Evolutionary conservation across 345 rosid genomes (phyloP).

Genomic region (Dipteronia dyeriana): DNA sequence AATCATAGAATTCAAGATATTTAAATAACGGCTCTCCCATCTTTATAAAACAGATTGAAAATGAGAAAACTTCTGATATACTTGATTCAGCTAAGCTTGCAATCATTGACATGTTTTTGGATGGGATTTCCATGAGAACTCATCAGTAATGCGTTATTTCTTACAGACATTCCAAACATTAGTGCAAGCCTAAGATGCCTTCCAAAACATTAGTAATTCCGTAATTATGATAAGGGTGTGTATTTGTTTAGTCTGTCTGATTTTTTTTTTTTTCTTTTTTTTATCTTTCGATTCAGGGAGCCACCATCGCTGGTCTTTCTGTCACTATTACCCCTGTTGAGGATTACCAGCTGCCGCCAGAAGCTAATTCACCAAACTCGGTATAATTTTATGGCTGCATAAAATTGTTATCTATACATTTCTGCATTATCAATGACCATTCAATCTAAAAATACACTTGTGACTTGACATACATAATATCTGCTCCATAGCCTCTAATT

Average conservation of each 20-base stretch:
- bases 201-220: background rate
- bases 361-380: constrained; percentile 24
- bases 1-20: background rate
- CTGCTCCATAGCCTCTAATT: background rate
- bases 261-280: too few species aligned
- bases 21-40: background rate
- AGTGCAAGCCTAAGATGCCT: background rate
- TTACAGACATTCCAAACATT: background rate
- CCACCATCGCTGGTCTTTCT: constrained; percentile 36
- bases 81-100: background rate
- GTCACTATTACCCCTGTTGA: constrained; percentile 38
- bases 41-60: background rate
- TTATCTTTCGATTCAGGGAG: constrained; percentile 29
- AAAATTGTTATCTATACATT: background rate
- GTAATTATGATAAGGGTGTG: background rate
- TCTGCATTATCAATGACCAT: background rate
- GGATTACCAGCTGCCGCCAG: constrained; percentile 48
- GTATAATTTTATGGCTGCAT: constrained; percentile 23
- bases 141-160: background rate
- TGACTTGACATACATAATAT: background rate
- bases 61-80: background rate
- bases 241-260: background rate
- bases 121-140: background rate
- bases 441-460: background rate
- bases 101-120: background rate